Conservation (phyloP, 495 filamentous ascomycete species). For the Aspergillus wentii region DNA sequence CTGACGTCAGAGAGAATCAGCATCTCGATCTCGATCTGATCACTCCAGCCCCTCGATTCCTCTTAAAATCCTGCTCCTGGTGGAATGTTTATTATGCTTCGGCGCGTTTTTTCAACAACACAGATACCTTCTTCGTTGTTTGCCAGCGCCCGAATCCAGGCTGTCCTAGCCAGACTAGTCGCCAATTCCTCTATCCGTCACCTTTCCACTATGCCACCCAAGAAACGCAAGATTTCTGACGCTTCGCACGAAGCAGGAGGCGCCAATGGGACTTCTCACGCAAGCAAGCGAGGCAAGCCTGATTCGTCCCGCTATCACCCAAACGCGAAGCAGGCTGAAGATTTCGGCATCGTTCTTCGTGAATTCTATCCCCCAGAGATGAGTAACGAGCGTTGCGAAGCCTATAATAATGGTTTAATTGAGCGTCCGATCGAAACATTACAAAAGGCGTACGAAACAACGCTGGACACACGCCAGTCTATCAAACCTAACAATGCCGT, state of each 20-base stretch:
- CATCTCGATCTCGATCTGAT: too few relatives aligned
- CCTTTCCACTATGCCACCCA: conserved; percentile 17
- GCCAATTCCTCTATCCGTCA: not conserved
- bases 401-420: conserved; percentile 62
- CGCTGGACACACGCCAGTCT: conserved; percentile 33
- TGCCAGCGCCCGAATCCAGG: too few relatives aligned
- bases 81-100: too few relatives aligned
- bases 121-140: too few relatives aligned
- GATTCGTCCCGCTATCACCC: conserved; percentile 28
- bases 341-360: conserved; percentile 68
- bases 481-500: conserved; percentile 57
- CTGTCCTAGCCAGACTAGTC: too few relatives aligned
- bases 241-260: conserved; percentile 2
- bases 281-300: conserved; percentile 12
- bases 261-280: conserved; percentile 6
- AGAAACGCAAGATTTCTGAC: conserved; percentile 24
- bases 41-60: too few relatives aligned
- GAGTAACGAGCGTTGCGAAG: conserved; percentile 65
- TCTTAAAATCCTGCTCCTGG: too few relatives aligned
- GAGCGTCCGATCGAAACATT: conserved; percentile 66
- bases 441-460: conserved; percentile 48
- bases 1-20: too few relatives aligned
- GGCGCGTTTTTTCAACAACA: too few relatives aligned
- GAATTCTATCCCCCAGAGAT: conserved; percentile 84
- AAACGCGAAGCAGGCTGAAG: conserved; percentile 47